Evolutionary conservation across 345 rosid species (phyloP), one percentile per base, ranked within the genome.

Genomic region (Pistacia atlantica): DNA sequence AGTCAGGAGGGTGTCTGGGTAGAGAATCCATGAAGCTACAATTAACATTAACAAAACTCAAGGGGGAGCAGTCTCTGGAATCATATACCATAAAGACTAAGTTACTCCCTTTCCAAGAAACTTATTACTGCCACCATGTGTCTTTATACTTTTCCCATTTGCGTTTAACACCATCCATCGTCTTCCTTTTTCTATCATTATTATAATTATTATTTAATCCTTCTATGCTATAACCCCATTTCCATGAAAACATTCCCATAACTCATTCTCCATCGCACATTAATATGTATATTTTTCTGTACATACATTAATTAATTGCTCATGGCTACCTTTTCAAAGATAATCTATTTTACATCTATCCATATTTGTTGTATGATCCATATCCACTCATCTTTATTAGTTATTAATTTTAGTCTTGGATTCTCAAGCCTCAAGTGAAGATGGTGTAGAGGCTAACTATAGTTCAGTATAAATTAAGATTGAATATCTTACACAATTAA

Each of bases 21-120:
- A 20, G 65, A 57, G 78, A 77, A 69, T 81, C 84, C 72, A 64
- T n/a, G 80, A 55, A 72, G 57, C 64, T 55, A 68, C 51, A 33
- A 14, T 2, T 31, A 31, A 72, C 42, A 69, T 58, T 2, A 55
- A 31, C 49, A 28, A 68, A 73, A 17, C 45, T 75, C 2, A 58
- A 33, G 35, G n/a, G 45, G 46, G 28, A 10, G 17, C 33, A 35
- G 18, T 48, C 51, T 64, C 78, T 81, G 75, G 49, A 64, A 69
- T 81, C 71, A 73, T 77, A 58, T 20, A 45, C 51, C 54, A 52
- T 55, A 73, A 52, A 61, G 67, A 77, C 71, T 25, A 65, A 12
- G 31, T 75, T 62, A 1, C 78, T 63, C 67, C 38, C 52, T 57
- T 65, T 35, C 67, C 73, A 49, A 73, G 18, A 51, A 13, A 18